phyloP scores from a whole-genome alignment of 2,329 filamentous ascomycete genomes.

The Pseudogymnoascus sp. region DNA sequence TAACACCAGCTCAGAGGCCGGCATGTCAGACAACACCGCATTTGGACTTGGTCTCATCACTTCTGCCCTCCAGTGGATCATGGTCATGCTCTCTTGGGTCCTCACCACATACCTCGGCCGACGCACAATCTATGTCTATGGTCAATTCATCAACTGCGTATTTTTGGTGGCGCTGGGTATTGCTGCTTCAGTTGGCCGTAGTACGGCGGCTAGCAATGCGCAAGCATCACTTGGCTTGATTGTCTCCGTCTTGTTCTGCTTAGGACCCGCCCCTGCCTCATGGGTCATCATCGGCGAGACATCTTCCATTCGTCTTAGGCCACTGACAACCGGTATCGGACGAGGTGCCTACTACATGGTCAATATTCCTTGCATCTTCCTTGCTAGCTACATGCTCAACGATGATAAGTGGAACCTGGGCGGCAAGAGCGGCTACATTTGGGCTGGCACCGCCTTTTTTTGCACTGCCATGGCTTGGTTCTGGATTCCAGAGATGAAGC shows the following conservation, averaged over 20 bases:
- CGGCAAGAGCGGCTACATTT: slow-evolving; percentile 54
- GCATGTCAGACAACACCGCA: slow-evolving; percentile 47
- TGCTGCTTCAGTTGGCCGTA: slow-evolving; percentile 44
- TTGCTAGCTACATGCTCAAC: slow-evolving; percentile 56
- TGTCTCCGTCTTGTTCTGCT: slow-evolving; percentile 58
- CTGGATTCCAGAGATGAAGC: slow-evolving; percentile 53
- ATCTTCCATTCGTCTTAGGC: slow-evolving; percentile 56
- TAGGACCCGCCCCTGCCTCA: slow-evolving; percentile 57
- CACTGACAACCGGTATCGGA: slow-evolving; percentile 60
- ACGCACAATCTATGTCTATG: slow-evolving; percentile 59
- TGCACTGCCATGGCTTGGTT: slow-evolving; percentile 46
- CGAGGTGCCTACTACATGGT: slow-evolving; percentile 58
- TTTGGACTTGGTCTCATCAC: slow-evolving; percentile 60
- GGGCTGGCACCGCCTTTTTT: slow-evolving; percentile 51
- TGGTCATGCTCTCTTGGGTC: slow-evolving; percentile 62
- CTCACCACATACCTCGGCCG: slow-evolving; percentile 58
- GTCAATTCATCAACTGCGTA: slow-evolving; percentile 46
- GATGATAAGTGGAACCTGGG: slow-evolving; percentile 36
- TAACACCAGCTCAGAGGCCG: slow-evolving; percentile 49
- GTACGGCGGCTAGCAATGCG: slow-evolving; percentile 38
- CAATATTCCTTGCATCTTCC: slow-evolving; percentile 62
- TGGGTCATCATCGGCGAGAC: slow-evolving; percentile 65
- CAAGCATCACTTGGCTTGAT: slow-evolving; percentile 61
- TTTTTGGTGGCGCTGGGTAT: slow-evolving; percentile 55
- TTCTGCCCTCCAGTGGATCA: slow-evolving; percentile 54